Percentiles rank a stretch among this genome's conserved stretches.
phyloP scores from a whole-genome alignment of 1,139 yeast species.

The Taphrina confusa region DNA sequence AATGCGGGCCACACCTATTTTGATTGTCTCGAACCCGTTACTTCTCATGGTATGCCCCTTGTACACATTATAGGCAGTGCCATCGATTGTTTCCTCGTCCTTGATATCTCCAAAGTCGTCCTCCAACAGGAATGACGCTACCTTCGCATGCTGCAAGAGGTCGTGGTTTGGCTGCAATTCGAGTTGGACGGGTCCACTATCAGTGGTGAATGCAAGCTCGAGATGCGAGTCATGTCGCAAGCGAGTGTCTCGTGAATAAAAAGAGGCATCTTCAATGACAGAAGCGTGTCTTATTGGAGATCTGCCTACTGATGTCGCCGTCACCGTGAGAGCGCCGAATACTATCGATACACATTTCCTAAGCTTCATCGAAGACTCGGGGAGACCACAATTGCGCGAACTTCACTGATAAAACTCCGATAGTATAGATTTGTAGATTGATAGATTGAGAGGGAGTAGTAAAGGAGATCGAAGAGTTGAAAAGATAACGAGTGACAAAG shows the following conservation, averaged over 20 bases:
- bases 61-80: slow-evolving; percentile 17
- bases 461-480: no score
- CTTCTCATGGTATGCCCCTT: slow-evolving; percentile 17
- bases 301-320: background rate
- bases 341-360: background rate
- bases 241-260: slow-evolving; percentile 1
- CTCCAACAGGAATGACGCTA: slow-evolving; percentile 6
- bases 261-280: background rate
- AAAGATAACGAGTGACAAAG: no score
- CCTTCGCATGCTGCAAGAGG: slow-evolving; percentile 2
- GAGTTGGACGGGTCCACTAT: slow-evolving; percentile 7
- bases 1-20: slow-evolving; percentile 19
- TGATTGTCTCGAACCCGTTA: slow-evolving; percentile 3
- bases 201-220: slow-evolving; percentile 18
- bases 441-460: no score
- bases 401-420: no score
- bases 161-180: slow-evolving; percentile 11
- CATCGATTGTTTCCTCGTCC: slow-evolving; percentile 1
- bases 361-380: background rate
- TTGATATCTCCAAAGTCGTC: slow-evolving; percentile 8
- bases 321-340: background rate
- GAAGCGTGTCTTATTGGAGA: background rate
- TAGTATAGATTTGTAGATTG: no score
- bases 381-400: no score
- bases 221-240: slow-evolving; percentile 7